These are phyloP conservation scores for Blastosporella zonata DNA, from an alignment of 1,284 basidiomycete genomes.

Conservation along the genomic window DNA sequence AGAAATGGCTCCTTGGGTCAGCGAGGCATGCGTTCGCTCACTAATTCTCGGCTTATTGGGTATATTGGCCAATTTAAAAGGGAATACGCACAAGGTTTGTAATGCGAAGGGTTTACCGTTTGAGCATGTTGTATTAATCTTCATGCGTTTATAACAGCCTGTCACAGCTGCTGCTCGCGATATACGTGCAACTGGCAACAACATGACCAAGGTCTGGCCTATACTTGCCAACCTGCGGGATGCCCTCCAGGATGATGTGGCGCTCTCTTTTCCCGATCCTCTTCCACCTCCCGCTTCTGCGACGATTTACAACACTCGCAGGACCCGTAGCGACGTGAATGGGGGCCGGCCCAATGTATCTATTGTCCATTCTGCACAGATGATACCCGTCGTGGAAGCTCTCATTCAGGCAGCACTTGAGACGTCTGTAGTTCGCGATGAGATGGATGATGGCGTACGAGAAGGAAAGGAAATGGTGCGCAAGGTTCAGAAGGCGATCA, in stretches of 20 bases:
- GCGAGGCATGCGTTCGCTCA: slow-evolving; percentile 58
- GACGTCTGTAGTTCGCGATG: slow-evolving; percentile 48
- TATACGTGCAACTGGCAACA: slow-evolving; percentile 48
- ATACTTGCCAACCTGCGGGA: slow-evolving; percentile 46
- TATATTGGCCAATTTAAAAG: slow-evolving; percentile 42
- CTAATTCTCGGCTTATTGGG: slow-evolving; percentile 58
- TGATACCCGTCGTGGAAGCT: slow-evolving; percentile 59
- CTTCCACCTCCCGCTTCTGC: slow-evolving; percentile 43
- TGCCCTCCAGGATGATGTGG: slow-evolving; percentile 4
- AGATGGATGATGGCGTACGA: slow-evolving; percentile 52
- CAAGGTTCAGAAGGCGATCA: slow-evolving; percentile 49
- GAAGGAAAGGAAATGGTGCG: slow-evolving; percentile 52
- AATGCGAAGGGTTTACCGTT: background rate
- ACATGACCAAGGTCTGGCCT: slow-evolving; percentile 60
- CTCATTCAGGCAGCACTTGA: slow-evolving; percentile 52
- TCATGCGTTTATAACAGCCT: slow-evolving; percentile 27
- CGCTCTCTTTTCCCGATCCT: slow-evolving; percentile 48
- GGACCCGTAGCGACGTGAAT: slow-evolving; percentile 31
- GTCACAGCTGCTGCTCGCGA: slow-evolving; percentile 48
- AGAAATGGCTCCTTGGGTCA: slow-evolving; percentile 53
- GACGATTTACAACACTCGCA: slow-evolving; percentile 35
- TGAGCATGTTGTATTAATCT: background rate
- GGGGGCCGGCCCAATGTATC: slow-evolving; percentile 20
- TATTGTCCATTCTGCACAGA: slow-evolving; percentile 53
- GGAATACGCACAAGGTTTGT: slow-evolving; percentile 26